Base-by-base conservation (phyloP, 768 basidiomycete species). In the Mycena kentingensis region DNA sequence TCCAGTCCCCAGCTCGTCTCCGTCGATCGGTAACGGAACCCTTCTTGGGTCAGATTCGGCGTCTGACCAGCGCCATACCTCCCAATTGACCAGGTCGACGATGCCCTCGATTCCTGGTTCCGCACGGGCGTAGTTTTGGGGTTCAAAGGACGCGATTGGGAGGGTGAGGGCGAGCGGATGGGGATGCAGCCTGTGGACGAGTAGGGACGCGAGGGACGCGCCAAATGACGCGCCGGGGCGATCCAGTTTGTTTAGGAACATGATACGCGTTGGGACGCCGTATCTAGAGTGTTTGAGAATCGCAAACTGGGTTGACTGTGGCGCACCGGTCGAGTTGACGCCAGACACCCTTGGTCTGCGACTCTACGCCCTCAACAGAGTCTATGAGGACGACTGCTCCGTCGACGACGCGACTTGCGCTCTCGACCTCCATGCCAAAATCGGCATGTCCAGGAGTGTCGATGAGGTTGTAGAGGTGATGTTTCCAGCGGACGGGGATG, bases 341-440 rank as follows among this genome's bases (percentile, higher is more conserved):
- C 93, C 93, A 94, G 38, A 95, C 93, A 35, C 88, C 90, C 67
- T 84, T 87, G 0, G 93, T 95, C 65, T 95, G 92, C 11, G 90
- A 83, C 67, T 94, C 92, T 5, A 94, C 92, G 6, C 92, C 92
- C 70, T 94, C 92, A 0, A 95, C 92, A 0, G 91, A 88, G 69
- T 95, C 92, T 37, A 95, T 82, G 27, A 95, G 70, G 26, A 95
- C 88, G 25, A 95, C 84, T 15, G 91, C 92, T 50, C 92, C 93
- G 57, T 95, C 92, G 4, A 93, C 83, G 15, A 95, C 87, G 25
- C 92, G 83, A 63, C 91, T 93, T 7, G 93, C 93, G 62, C 91
- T 90, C 70, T 94, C 93, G 24, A 95, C 93, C 63, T 95, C 92
- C 91, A 94, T 93, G n/a, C 92, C 92, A 70, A 95, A 95, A 67